Base-by-base conservation (phyloP, 331 rosid species). In the Quercus lobata region DNA sequence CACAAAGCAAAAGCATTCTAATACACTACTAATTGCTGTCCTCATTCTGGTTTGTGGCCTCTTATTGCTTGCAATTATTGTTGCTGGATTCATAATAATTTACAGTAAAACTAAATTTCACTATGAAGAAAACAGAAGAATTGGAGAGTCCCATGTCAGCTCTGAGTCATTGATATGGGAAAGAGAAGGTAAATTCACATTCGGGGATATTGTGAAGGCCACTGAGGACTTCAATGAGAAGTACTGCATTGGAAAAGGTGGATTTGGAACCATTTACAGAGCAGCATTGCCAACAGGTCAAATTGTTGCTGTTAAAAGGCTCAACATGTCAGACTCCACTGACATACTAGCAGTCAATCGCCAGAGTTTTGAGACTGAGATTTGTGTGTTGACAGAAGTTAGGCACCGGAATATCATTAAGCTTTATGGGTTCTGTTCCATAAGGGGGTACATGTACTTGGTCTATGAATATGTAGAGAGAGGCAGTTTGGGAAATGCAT, bases 181-280 rank as follows among this genome's bases (percentile, higher is more conserved):
- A 71, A 88, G 79, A 78, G 88, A 90, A 84, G 90, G 83, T 24
- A 83, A 81, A 44, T 88, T 90, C 76, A 83, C 82, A 7, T 92
- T 90, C 35, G 29, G 87, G 34, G 91, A 90, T 69, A 81, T 94
- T 72, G 84, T 83, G 49, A 87, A 84, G 75, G 96, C 92, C 61
- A 91, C 96, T 2, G 75, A 87, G 29, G 81, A 91, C 78, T 91
- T 93, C 69, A 49, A 81, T 29, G 92, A 90, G 24, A 89, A 80
- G 74, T 85, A 81, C 81, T 90, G 92, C 89, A 81, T 93, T 17
- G 98, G 98, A 65, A 88, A 82, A 71, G 98, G 98, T 79, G 98
- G 95, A 27, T 90, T 87, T 52, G 98, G 98, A 73, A 87, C 79
- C 9, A 95, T 93, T 41, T 93, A 90, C 82, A 89, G 68, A 62